Conservation (phyloP, 2,329 filamentous ascomycete species). For the Penicillium rolfsii region DNA sequence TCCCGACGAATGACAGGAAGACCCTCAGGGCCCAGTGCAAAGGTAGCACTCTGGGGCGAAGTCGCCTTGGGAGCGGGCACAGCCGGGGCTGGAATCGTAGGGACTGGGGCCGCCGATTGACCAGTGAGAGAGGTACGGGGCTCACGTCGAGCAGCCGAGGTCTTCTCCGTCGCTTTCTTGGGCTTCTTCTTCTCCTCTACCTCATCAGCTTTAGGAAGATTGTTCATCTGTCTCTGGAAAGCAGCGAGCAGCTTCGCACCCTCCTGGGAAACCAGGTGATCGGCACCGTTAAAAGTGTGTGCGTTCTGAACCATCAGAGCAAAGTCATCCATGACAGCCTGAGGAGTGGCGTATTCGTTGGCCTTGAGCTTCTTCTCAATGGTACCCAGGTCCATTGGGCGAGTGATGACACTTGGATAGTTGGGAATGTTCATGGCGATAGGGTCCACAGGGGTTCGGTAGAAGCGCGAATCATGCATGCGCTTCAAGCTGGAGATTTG, state of each 20-base stretch:
- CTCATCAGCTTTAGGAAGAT: conserved; percentile 60
- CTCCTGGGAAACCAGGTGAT: conserved; percentile 72
- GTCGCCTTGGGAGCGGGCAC: conserved; percentile 30
- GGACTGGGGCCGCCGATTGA: conserved; percentile 29
- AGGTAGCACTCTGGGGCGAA: conserved; percentile 58
- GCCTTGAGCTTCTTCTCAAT: conserved; percentile 81
- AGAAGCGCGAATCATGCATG: conserved; percentile 76
- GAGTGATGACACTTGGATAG: conserved; percentile 71
- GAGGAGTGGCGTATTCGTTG: conserved; percentile 69
- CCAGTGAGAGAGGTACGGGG: conserved; percentile 48
- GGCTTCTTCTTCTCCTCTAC: conserved; percentile 68
- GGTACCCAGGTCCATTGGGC: conserved; percentile 81
- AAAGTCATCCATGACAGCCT: conserved; percentile 74
- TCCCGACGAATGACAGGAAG: conserved; percentile 83
- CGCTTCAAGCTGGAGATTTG: conserved; percentile 68
- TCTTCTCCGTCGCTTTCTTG: conserved; percentile 49
- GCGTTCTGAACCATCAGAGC: conserved; percentile 79
- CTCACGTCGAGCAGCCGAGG: conserved; percentile 53
- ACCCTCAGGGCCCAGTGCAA: conserved; percentile 76
- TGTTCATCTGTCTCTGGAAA: conserved; percentile 64
- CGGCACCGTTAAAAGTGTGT: conserved; percentile 76
- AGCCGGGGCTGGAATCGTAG: neutral
- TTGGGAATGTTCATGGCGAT: conserved; percentile 76
- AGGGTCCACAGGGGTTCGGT: conserved; percentile 75
- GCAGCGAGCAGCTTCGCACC: conserved; percentile 64